Evolutionary conservation across 495 filamentous ascomycete genomes (phyloP).

Genomic region (Neurospora sp.): DNA sequence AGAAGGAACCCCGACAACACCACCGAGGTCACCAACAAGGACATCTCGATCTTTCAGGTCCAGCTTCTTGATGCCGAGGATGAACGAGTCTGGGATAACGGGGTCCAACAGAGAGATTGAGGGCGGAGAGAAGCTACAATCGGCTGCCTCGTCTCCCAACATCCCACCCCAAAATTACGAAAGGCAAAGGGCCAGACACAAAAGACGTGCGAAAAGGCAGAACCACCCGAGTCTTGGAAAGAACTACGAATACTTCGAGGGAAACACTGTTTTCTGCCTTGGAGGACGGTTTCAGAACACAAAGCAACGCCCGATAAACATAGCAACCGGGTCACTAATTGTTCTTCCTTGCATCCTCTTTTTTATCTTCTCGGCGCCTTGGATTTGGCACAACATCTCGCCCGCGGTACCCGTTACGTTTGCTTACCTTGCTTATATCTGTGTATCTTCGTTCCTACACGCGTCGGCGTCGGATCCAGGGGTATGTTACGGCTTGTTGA

Average conservation of each 20-base stretch:
- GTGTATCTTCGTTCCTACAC: conserved; percentile 86
- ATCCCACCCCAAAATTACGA: conserved; percentile 29
- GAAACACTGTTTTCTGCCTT: conserved; percentile 83
- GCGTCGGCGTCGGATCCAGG: conserved; percentile 87
- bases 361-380: conserved; percentile 79
- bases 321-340: conserved; percentile 72
- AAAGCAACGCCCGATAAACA: conserved; percentile 79
- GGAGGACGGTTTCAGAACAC: conserved; percentile 83
- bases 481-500: conserved; percentile 43
- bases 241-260: conserved; percentile 86
- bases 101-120: conserved; percentile 43
- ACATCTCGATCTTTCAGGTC: conserved; percentile 67
- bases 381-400: conserved; percentile 82
- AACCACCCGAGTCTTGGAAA: conserved; percentile 31
- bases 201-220: conserved; percentile 13
- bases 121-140: conserved; percentile 67
- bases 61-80: conserved; percentile 50
- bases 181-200: conserved; percentile 12
- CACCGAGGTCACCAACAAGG: conserved; percentile 29
- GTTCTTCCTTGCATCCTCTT: conserved; percentile 71
- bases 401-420: conserved; percentile 87
- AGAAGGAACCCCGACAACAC: conserved; percentile 33
- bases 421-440: conserved; percentile 81
- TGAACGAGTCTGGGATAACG: conserved; percentile 32
- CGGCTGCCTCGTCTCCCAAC: conserved; percentile 63